These are phyloP conservation scores for Diaporthe helianthi DNA, from an alignment of 2,329 filamentous ascomycete species.

Conservation along the genomic window DNA sequence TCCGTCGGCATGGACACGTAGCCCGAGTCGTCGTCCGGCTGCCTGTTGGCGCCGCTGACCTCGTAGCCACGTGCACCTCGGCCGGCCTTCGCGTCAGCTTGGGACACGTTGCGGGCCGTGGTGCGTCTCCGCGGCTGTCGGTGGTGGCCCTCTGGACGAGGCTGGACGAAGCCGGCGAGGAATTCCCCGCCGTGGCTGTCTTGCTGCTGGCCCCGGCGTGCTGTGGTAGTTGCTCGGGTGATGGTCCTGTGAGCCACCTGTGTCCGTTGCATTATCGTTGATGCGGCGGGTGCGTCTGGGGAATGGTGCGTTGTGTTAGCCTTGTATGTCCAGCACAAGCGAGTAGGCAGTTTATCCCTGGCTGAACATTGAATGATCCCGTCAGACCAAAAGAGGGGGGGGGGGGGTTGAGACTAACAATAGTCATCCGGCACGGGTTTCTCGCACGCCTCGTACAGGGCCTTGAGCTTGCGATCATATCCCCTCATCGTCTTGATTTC, in stretches of 20 bases:
- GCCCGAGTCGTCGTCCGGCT: background rate
- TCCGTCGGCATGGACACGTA: background rate
- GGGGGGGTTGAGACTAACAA: background rate
- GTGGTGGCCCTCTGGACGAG: too few species aligned
- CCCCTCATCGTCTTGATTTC: background rate
- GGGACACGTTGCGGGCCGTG: background rate
- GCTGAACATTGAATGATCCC: too few species aligned
- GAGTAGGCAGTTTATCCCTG: too few species aligned
- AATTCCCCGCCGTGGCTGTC: background rate
- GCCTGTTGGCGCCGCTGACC: conserved; percentile 1
- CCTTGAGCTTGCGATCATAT: background rate
- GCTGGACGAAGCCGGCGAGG: background rate
- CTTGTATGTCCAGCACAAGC: background rate
- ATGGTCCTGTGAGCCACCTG: too few species aligned
- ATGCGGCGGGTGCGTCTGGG: background rate
- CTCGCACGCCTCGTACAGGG: background rate
- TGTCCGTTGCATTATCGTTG: background rate
- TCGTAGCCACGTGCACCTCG: background rate
- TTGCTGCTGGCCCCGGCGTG: background rate
- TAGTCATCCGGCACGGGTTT: background rate
- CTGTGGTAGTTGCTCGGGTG: background rate
- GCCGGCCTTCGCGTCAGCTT: background rate
- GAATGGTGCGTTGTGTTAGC: background rate
- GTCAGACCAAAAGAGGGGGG: background rate
- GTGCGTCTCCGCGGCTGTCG: background rate